Percentiles rank a stretch among this genome's conserved stretches.
Conservation (phyloP, 2,329 filamentous ascomycete genomes). For the Botrytis elliptica region DNA sequence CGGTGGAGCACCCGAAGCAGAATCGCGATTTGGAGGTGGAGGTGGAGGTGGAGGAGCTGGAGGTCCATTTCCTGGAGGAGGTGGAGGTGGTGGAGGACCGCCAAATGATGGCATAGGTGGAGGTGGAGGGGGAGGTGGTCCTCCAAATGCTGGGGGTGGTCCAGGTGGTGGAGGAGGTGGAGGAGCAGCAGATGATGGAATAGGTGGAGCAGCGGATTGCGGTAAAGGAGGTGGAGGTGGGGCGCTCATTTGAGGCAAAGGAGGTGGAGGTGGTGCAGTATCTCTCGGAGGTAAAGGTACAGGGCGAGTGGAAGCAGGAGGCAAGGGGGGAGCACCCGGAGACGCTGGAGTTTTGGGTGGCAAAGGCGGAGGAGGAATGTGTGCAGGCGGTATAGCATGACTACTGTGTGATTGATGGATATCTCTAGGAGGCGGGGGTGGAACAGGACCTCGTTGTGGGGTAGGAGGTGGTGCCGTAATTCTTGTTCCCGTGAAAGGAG, state of each 20-base stretch:
- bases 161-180: constrained; percentile 41
- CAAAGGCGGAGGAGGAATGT: constrained; percentile 41
- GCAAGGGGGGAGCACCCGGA: constrained; percentile 48
- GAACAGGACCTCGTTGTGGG: constrained; percentile 67
- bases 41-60: constrained; percentile 54
- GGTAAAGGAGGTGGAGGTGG: constrained; percentile 44
- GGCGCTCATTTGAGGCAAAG: constrained; percentile 36
- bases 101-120: constrained; percentile 39
- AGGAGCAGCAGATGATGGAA: constrained; percentile 40
- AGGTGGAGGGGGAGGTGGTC: constrained; percentile 47
- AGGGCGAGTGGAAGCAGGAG: constrained; percentile 52
- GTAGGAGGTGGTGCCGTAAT: constrained; percentile 70
- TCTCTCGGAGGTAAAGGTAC: constrained; percentile 34
- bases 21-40: constrained; percentile 54
- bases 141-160: constrained; percentile 39
- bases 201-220: constrained; percentile 40
- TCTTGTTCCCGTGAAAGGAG: constrained; percentile 69
- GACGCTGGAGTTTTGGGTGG: constrained; percentile 47
- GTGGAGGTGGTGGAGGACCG: constrained; percentile 40
- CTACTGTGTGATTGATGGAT: constrained; percentile 51
- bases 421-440: constrained; percentile 60
- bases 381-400: constrained; percentile 41
- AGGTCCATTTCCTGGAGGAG: constrained; percentile 37
- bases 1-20: constrained; percentile 53
- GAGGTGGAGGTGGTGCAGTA: constrained; percentile 41